Base-by-base conservation (phyloP, 2,329 filamentous ascomycete species). In the Penicillium aurantiogriseum region DNA sequence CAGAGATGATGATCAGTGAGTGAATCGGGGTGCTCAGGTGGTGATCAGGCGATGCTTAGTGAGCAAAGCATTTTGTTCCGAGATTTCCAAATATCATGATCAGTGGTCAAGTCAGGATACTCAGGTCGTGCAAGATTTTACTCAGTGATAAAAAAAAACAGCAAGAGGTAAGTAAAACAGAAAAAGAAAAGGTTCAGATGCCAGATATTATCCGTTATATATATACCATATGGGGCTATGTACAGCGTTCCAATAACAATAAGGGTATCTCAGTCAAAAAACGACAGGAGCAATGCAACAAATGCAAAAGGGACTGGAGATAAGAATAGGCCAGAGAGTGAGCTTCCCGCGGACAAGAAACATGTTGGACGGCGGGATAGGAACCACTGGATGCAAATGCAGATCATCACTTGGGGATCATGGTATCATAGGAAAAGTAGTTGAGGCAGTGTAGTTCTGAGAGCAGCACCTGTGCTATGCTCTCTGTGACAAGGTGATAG, bases 221-320 rank as follows among this genome's bases (percentile, higher is more conserved):
- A 35, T 48, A 31, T 36, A 45, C 39, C 31, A 23, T 17, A 49
- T 17, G 19, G 17, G 39, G 46, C 29, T 44, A 51, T 51, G 31
- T 44, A 36, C 31, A 55, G 36, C 10, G 23, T 25, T 44, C 31
- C 33, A 27, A 50, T 51, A 43, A 27, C 15, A 54, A 42, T 50
- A 35, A 48, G 54, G 54, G 54, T 56, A 56, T 56, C 40, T 52
- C 49, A 53, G 54, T 53, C 54, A 39, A 23, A 51, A 23, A 51
- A 42, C 2, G 29, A 40, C 48, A 46, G 15, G 15, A 36, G 40
- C 48, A 35, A 45, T 39, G 43, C 51, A 52, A 35, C 15, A 11
- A 56, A 40, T 35, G 45, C 44, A 43, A 50, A 50, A 50, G 17
- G 29, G 27, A 48, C 51, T 49, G 8, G 27, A 51, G 29, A 38